Evolutionary conservation across 2,329 filamentous ascomycete genomes (phyloP), one percentile per base, ranked within the genome.

Genomic region (Pezicula rhizophila): DNA sequence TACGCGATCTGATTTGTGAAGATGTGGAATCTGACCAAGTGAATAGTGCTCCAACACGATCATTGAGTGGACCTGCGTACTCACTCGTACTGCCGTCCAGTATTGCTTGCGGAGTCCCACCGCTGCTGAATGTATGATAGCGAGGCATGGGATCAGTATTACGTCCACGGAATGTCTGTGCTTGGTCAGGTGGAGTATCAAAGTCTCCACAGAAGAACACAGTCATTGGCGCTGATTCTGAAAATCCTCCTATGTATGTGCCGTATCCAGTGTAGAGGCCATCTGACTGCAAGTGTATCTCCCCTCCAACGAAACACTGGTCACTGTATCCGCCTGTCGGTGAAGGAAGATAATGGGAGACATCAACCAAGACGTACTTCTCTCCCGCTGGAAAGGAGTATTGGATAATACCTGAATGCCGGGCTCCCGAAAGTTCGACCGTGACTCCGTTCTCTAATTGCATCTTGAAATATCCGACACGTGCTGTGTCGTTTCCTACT

Each of bases 131-230:
- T 8, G 48, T 46, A 28, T 66, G 63, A 44, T 61, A 66, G 18
- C 58, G 54, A 15, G 58, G 54, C 48, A 66, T 66, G 4, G 62
- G 60, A 47, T 49, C 57, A 42, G 67, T 62, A 20, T 68, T 68
- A 38, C 53, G 59, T 17, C 69, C 74, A n/a, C 71, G 49, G 48
- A 75, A 77, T 0, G 70, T 73, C 60, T 68, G 71, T 53, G 66
- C 67, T 2, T 68, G 65, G 6, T 69, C 62, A 8, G 61, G 48
- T 15, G 63, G 52, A 61, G 60, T 50, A 42, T 78, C 73, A 54
- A 85, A 85, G 45, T 71, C 70, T 14, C 81, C 82, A 57, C 82
- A 85, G 64, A 80, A 80, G 58, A 76, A 78, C 5, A 73, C 66
- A 1, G 60, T 69, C 67, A 66, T 76, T 44, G 75, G 64, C 1